Percentiles rank a stretch among this genome's conserved stretches.
phyloP scores from a whole-genome alignment of 2,329 filamentous ascomycete species.

The Trichoderma sp. region DNA sequence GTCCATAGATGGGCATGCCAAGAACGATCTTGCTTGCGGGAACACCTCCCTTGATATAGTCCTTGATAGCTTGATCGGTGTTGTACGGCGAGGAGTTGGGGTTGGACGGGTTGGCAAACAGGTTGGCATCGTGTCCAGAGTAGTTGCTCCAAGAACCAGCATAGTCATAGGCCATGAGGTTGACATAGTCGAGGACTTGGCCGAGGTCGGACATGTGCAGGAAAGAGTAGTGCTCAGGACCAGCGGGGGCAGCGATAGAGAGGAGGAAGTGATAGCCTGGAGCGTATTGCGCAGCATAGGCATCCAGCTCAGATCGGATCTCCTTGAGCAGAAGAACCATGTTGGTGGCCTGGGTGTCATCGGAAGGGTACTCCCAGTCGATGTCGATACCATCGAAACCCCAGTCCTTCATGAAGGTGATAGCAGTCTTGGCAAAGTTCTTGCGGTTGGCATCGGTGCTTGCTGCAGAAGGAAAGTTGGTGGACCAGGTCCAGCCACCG shows the following conservation, averaged over 20 bases:
- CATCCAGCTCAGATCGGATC: constrained; percentile 53
- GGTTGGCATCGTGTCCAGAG: constrained; percentile 72
- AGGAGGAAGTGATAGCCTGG: constrained; percentile 57
- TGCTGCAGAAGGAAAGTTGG: constrained; percentile 71
- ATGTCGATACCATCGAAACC: constrained; percentile 60
- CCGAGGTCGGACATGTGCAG: constrained; percentile 55
- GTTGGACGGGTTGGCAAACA: constrained; percentile 60
- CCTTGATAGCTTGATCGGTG: constrained; percentile 65
- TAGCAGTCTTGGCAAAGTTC: constrained; percentile 70
- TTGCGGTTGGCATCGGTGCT: constrained; percentile 64
- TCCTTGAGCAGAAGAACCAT: constrained; percentile 51
- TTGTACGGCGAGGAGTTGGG: constrained; percentile 69
- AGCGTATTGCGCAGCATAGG: constrained; percentile 50
- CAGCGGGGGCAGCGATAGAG: constrained; percentile 57
- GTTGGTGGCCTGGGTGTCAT: constrained; percentile 47
- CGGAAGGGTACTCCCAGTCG: constrained; percentile 47
- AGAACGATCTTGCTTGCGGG: constrained; percentile 69
- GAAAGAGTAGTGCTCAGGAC: constrained; percentile 52
- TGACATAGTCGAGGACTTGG: constrained; percentile 57
- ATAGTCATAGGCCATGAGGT: constrained; percentile 79
- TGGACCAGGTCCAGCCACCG: constrained; percentile 83
- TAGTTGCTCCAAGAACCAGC: constrained; percentile 70
- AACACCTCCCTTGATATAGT: constrained; percentile 68
- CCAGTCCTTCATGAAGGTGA: constrained; percentile 72
- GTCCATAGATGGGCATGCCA: constrained; percentile 68